phyloP scores from a whole-genome alignment of 768 basidiomycete species.

The Suillus sp. region DNA sequence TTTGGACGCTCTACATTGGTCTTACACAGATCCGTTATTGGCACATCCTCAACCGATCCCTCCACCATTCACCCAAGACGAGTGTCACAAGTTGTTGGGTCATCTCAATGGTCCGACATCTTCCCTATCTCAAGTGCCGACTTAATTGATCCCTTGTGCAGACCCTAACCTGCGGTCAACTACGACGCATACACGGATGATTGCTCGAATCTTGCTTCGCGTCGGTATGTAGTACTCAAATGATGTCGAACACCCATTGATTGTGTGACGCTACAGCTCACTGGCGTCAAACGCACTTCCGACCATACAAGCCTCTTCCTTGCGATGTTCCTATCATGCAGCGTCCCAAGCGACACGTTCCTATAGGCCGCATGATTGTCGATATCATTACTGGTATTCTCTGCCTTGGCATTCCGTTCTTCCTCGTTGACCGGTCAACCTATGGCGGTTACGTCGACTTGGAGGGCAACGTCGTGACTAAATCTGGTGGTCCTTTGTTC shows the following conservation, averaged over 20 bases:
- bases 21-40: conserved; percentile 76
- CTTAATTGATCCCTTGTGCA: conserved; percentile 11
- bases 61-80: conserved; percentile 73
- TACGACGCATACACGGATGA: conserved; percentile 59
- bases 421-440: conserved; percentile 59
- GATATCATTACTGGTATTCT: conserved; percentile 64
- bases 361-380: conserved; percentile 50
- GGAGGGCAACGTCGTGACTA: conserved; percentile 51
- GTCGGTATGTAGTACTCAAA: conserved; percentile 48
- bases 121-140: background rate
- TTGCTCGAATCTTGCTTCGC: conserved; percentile 68
- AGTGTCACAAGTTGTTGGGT: conserved; percentile 72
- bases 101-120: conserved; percentile 45
- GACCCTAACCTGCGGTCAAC: conserved; percentile 26
- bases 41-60: conserved; percentile 56
- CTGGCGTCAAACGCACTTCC: conserved; percentile 73
- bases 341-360: conserved; percentile 28
- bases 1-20: conserved; percentile 76
- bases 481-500: conserved; percentile 57
- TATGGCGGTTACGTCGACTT: conserved; percentile 55
- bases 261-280: conserved; percentile 39
- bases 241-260: conserved; percentile 4
- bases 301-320: conserved; percentile 67
- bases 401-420: conserved; percentile 78
- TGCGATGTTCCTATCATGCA: conserved; percentile 44